Percentiles rank a stretch among this genome's conserved stretches.
Evolutionary conservation across 805 yeast genomes (phyloP).

Genomic region (Ogataea corticis): DNA sequence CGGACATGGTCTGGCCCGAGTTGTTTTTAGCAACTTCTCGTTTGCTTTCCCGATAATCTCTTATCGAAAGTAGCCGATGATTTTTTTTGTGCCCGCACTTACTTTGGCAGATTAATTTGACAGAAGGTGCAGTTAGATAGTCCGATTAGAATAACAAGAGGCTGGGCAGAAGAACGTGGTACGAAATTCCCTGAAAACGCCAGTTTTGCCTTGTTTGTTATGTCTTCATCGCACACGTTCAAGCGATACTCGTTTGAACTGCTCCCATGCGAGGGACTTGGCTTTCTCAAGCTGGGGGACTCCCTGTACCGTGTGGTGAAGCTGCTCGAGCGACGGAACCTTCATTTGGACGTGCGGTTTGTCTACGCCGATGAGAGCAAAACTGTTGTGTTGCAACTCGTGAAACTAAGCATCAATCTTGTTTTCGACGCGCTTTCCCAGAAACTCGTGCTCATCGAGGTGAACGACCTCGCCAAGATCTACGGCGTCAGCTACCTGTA

Average conservation of each 20-base stretch:
- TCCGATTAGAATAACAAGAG: no score
- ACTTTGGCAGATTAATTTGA: background rate
- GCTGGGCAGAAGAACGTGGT: no score
- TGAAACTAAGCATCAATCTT: conserved; percentile 23
- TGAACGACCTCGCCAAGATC: conserved; percentile 14
- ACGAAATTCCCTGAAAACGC: no score
- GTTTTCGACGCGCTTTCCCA: conserved; percentile 31
- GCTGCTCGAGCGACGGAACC: conserved; percentile 13
- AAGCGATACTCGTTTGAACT: conserved; percentile 20
- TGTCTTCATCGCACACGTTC: conserved; percentile 1
- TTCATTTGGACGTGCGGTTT: conserved; percentile 24
- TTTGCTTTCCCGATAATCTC: background rate
- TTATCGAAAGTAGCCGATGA: background rate
- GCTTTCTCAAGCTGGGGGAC: conserved; percentile 25
- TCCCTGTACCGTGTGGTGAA: conserved; percentile 26
- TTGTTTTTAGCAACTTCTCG: background rate
- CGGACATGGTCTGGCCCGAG: conserved; percentile 1
- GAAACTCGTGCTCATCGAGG: conserved; percentile 29
- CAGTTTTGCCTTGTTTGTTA: background rate
- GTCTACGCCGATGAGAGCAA: conserved; percentile 20
- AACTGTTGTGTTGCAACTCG: conserved; percentile 24
- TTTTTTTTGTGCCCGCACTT: background rate
- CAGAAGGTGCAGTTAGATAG: no score
- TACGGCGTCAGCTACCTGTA: conserved; percentile 20
- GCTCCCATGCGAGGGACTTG: conserved; percentile 29